Evolutionary conservation across 2,329 filamentous ascomycete species (phyloP).

Genomic region (Pestalotiopsis sp.): DNA sequence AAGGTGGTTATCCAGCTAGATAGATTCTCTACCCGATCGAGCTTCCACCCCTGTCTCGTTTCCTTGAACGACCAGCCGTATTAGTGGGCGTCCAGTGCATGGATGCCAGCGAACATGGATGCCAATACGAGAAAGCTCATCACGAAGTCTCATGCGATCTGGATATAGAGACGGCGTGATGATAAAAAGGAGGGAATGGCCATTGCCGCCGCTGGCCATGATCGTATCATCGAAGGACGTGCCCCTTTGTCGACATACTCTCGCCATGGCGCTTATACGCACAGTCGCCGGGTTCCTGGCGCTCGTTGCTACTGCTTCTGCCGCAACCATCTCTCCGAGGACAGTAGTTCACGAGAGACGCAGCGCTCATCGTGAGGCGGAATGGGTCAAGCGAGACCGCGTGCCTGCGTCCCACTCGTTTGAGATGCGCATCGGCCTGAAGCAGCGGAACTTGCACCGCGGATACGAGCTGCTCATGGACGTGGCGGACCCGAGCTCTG

Average conservation of each 20-base stretch:
- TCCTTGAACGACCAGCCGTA: not conserved
- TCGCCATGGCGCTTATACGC: not conserved
- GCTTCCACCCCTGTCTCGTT: not conserved
- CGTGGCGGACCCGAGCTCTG: constrained; percentile 35
- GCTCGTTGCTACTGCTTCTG: not conserved
- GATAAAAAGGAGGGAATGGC: not conserved
- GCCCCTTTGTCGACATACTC: not conserved
- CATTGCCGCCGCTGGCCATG: not conserved
- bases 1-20: not conserved
- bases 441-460: constrained; percentile 24
- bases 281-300: not conserved
- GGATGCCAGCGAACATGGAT: not conserved
- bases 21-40: not conserved
- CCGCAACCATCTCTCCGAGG: not conserved
- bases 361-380: not conserved
- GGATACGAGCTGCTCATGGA: constrained; percentile 30
- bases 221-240: too few species aligned
- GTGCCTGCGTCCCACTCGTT: not conserved
- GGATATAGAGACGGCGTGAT: not conserved
- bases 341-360: not conserved
- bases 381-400: not conserved
- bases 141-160: not conserved
- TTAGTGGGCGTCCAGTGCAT: not conserved
- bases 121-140: not conserved
- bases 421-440: constrained; percentile 21